Evolutionary conservation across 106 monocot genomes (phyloP), one percentile per base, ranked within the genome.

Genomic region (Chionographis japonica): DNA sequence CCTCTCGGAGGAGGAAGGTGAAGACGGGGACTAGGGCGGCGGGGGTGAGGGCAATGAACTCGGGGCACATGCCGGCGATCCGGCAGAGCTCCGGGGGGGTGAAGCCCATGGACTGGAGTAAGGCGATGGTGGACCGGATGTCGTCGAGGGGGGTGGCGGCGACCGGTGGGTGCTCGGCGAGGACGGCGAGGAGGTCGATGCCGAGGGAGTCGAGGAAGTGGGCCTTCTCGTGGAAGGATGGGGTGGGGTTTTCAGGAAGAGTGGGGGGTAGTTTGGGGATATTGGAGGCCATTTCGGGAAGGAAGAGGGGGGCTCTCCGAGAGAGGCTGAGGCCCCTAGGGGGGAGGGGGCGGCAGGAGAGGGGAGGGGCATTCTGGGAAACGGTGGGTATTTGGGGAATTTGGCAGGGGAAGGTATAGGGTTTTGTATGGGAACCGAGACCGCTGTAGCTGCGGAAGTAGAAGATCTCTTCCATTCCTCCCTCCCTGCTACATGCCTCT

Each of bases 1-100:
- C 78, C 68, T 88, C 84, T 11, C 67, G 77, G 64, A 88, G 80
- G 70, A 95, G 88, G 81, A 91, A 90, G 43, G 76, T 36, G 70
- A 85, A 39, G 60, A 69, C 70, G 41, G 68, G 18, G 63, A 75
- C 36, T 46, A 79, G 50, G 65, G 75, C 12, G 17, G 61, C 15
- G 19, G 73, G 63, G 7, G 50, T n/a, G 11, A 69, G 46, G 37
- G 77, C 72, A 42, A 80, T 73, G 55, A 85, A 66, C 40, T 84
- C 75, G 11, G 91, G 95, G 73, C 91, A 88, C 88, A 95, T 95
- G 56, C 79, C 83, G 58, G 67, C 56, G 58, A 75, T 56, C 12
- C 95, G 85, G 58, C 84, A 84, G 66, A 91, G 75, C 20, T 91
- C 95, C 14, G 58, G 3, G 17, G 78, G 15, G 63, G 77, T 37